A percentile compares a stretch with the other conserved stretches of the same genome.
phyloP scores from a whole-genome alignment of 805 yeast genomes.

The Starmerella bacillaris region DNA sequence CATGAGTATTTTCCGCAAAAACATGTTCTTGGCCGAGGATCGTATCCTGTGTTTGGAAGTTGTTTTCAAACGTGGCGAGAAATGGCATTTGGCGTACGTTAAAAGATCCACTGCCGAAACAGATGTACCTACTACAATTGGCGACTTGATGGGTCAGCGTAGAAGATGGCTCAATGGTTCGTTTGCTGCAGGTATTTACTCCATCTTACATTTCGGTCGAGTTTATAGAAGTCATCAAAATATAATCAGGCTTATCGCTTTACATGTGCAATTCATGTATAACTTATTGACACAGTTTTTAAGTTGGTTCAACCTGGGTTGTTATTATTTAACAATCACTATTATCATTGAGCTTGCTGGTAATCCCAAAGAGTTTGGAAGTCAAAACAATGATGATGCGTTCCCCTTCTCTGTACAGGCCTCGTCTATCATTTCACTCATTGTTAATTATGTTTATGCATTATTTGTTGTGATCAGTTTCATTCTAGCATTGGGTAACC shows the following conservation, averaged over 20 bases:
- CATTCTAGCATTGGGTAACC: conserved; percentile 44
- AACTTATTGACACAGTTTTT: conserved; percentile 36
- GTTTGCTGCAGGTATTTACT: conserved; percentile 42
- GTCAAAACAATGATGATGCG: conserved; percentile 27
- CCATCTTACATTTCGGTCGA: conserved; percentile 38
- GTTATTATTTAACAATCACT: conserved; percentile 45
- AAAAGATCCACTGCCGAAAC: conserved; percentile 49
- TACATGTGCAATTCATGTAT: conserved; percentile 39
- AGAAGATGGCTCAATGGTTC: conserved; percentile 57
- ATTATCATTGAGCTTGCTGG: conserved; percentile 35
- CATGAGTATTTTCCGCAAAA: conserved; percentile 44
- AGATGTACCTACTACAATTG: conserved; percentile 45
- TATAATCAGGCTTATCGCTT: conserved; percentile 30
- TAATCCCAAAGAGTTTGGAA: conserved; percentile 27
- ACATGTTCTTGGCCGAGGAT: conserved; percentile 56
- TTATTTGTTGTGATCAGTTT: conserved; percentile 42
- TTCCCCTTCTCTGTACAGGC: conserved; percentile 22
- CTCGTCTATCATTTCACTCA: conserved; percentile 31
- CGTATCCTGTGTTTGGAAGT: conserved; percentile 50
- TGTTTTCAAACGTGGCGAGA: conserved; percentile 37
- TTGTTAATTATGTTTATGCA: conserved; percentile 38
- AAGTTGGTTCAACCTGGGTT: conserved; percentile 47
- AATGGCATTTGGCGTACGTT: conserved; percentile 47
- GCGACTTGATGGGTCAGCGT: conserved; percentile 46
- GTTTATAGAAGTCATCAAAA: conserved; percentile 40